These are phyloP conservation scores for Liquidambar formosana DNA, from an alignment of 164 flowering plant genomes.

Conservation along the genomic window DNA sequence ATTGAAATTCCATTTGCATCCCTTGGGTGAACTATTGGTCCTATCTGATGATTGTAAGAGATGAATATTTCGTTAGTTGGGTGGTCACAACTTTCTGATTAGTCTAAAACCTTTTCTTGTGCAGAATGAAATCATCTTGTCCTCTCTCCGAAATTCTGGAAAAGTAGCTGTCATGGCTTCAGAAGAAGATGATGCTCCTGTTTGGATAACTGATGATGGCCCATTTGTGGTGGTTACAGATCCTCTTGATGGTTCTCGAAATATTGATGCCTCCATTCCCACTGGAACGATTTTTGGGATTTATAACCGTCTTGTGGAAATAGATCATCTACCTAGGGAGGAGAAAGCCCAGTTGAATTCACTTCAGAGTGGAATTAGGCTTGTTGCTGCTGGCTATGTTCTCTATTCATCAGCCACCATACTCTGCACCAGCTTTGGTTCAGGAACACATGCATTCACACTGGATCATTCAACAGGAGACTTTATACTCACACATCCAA, in stretches of 20 bases:
- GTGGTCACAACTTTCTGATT: conserved; percentile 6
- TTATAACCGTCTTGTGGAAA: conserved; percentile 72
- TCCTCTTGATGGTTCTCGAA: conserved; percentile 94
- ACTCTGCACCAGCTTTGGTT: conserved; percentile 80
- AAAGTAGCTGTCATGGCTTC: conserved; percentile 96
- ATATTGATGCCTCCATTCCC: conserved; percentile 96
- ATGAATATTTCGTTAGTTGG: neutral
- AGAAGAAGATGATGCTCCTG: conserved; percentile 86
- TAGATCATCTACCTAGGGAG: conserved; percentile 69
- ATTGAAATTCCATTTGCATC: too few species aligned
- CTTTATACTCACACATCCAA: conserved; percentile 85
- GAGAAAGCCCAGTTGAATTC: conserved; percentile 86
- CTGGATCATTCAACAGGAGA: conserved; percentile 90
- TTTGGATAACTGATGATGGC: conserved; percentile 81
- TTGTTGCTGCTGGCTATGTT: conserved; percentile 86
- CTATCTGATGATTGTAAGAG: neutral
- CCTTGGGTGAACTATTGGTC: neutral
- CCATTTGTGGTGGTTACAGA: conserved; percentile 93
- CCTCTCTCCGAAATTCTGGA: conserved; percentile 74
- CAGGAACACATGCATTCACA: conserved; percentile 90
- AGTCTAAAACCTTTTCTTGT: conserved; percentile 8
- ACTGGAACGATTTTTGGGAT: conserved; percentile 97
- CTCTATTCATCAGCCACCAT: conserved; percentile 97
- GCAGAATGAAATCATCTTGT: conserved; percentile 91
- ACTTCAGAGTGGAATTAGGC: conserved; percentile 82